These are phyloP conservation scores for Solanum clarkiae DNA, from an alignment of 257 asterid species.

Conservation along the genomic window DNA sequence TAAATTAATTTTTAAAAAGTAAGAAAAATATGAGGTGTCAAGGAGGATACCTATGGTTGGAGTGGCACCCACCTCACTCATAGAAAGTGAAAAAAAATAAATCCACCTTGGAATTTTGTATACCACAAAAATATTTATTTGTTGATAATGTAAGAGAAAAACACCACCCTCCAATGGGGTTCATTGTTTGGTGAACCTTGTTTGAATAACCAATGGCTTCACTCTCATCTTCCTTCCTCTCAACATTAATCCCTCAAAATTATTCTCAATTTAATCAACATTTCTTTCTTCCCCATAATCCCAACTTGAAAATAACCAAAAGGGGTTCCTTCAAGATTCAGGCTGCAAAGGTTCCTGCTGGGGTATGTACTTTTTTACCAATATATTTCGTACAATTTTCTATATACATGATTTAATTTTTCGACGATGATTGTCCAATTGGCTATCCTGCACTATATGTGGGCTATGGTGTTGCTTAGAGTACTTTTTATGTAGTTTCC, in stretches of 20 bases:
- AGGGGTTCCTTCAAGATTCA: slow-evolving; percentile 33
- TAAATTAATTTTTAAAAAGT: not conserved
- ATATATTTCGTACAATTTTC: no score
- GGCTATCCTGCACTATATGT: no score
- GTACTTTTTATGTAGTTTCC: no score
- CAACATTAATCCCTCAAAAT: slow-evolving; percentile 8
- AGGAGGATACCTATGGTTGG: not conserved
- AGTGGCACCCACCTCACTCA: not conserved
- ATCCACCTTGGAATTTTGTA: not conserved
- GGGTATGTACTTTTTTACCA: slow-evolving; percentile 21
- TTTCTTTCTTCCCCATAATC: not conserved
- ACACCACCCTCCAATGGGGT: not conserved
- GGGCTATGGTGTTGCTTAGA: no score
- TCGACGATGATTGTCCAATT: no score
- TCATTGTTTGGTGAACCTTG: not conserved
- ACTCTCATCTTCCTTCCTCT: slow-evolving; percentile 34
- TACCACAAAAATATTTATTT: not conserved
- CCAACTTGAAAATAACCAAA: not conserved
- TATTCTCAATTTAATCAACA: slow-evolving; percentile 2
- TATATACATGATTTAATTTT: no score
- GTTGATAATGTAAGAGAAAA: not conserved
- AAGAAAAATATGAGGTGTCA: not conserved
- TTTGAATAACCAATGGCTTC: not conserved
- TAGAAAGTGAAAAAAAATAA: not conserved
- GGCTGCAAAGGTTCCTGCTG: slow-evolving; percentile 76